Evolutionary conservation across 129 eudicot species (phyloP).

Genomic region (Scalesia atractyloides): DNA sequence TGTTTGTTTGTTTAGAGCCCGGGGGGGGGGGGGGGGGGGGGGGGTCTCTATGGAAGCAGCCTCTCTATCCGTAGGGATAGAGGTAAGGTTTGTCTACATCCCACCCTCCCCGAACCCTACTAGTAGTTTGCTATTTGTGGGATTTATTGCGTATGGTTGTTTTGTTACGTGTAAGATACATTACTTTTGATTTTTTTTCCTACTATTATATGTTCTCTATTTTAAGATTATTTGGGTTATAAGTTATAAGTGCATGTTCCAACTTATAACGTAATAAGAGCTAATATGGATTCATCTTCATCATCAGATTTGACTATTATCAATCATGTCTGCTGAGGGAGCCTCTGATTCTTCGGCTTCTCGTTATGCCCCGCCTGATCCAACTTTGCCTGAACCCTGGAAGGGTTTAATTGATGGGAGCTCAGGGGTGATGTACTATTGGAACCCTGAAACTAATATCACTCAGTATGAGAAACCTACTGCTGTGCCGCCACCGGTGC

Average conservation of each 20-base stretch:
- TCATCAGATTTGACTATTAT: slow-evolving; percentile 25
- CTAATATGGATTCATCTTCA: slow-evolving; percentile 9
- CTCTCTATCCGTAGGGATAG: no score
- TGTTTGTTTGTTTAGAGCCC: no score
- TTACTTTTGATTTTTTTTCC: no score
- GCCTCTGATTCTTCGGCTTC: slow-evolving; percentile 66
- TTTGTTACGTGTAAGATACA: no score
- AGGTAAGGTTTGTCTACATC: no score
- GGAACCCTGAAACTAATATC: slow-evolving; percentile 93
- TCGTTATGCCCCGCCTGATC: slow-evolving; percentile 95
- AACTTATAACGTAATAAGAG: not conserved
- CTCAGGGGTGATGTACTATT: slow-evolving; percentile 71
- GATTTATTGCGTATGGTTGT: no score
- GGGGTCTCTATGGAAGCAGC: no score
- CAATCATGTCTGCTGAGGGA: slow-evolving; percentile 73
- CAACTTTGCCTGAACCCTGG: slow-evolving; percentile 91
- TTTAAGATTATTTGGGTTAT: no score
- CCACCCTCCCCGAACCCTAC: no score
- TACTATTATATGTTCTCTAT: no score
- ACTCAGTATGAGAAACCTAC: slow-evolving; percentile 93
- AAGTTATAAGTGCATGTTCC: not conserved
- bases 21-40: no score
- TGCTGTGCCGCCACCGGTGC: slow-evolving; percentile 26
- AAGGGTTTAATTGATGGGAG: slow-evolving; percentile 93
- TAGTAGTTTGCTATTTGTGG: no score